Conservation (phyloP, 345 rosid species). For the Dipteronia sinensis region DNA sequence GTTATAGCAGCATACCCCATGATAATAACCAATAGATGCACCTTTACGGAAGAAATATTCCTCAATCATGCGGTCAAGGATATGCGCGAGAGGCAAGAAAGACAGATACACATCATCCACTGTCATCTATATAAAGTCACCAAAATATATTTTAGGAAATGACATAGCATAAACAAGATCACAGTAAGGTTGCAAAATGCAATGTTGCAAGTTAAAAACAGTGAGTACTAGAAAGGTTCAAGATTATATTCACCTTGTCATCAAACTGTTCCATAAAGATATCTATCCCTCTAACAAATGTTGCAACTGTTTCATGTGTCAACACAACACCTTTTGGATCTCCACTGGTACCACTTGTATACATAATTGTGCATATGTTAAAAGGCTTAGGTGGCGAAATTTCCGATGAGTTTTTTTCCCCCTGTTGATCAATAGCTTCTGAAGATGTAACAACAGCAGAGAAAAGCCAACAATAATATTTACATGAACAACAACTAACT, state of each 20-base stretch:
- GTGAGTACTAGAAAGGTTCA: background rate
- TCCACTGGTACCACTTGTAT: slow-evolving; percentile 98
- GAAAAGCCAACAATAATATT: background rate
- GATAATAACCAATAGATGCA: slow-evolving; percentile 94
- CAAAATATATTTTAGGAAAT: slow-evolving; percentile 9
- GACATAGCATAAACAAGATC: background rate
- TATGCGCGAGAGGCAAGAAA: slow-evolving; percentile 92
- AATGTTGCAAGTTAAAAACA: background rate
- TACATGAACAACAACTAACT: slow-evolving; percentile 20
- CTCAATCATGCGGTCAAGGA: slow-evolving; percentile 83
- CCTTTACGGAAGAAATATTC: slow-evolving; percentile 87
- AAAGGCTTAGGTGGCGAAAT: slow-evolving; percentile 61
- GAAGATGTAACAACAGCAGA: background rate
- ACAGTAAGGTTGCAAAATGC: background rate
- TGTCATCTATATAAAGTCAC: slow-evolving; percentile 61
- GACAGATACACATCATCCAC: slow-evolving; percentile 85
- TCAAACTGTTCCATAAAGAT: slow-evolving; percentile 82
- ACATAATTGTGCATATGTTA: slow-evolving; percentile 88
- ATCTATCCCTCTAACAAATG: slow-evolving; percentile 68
- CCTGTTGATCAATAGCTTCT: slow-evolving; percentile 42
- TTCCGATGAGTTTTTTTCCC: slow-evolving; percentile 58
- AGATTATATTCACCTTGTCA: slow-evolving; percentile 64
- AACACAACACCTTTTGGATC: slow-evolving; percentile 94
- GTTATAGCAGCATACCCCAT: slow-evolving; percentile 62
- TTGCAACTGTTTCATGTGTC: slow-evolving; percentile 72